phyloP scores from a whole-genome alignment of 2,329 filamentous ascomycete species.

The Saccharata proteae region DNA sequence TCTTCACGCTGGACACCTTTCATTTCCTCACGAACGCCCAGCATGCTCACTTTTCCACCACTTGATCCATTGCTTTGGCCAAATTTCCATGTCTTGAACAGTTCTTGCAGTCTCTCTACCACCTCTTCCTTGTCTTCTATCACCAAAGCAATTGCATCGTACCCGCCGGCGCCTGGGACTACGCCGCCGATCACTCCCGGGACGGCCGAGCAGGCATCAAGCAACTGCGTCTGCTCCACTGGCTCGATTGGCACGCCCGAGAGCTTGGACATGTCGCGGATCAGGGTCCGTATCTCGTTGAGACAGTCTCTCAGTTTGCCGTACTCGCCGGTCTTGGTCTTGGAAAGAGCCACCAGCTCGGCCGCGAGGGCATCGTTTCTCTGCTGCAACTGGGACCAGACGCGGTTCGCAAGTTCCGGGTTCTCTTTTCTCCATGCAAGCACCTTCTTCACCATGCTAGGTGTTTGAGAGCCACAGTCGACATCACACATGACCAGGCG shows the following conservation, averaged over 20 bases:
- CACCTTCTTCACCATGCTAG: constrained; percentile 90
- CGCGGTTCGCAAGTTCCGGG: constrained; percentile 46
- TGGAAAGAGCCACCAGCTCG: constrained; percentile 45
- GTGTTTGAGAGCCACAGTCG: constrained; percentile 84
- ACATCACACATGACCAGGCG: constrained; percentile 90
- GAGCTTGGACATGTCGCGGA: constrained; percentile 62
- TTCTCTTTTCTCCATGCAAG: constrained; percentile 65
- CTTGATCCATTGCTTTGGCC: constrained; percentile 27
- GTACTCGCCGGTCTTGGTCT: constrained; percentile 37
- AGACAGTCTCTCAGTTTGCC: constrained; percentile 41
- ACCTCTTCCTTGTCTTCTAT: constrained; percentile 61
- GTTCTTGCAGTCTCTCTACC: constrained; percentile 44
- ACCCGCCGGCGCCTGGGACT: constrained; percentile 87
- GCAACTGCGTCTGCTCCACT: constrained; percentile 64
- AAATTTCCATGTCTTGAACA: constrained; percentile 54
- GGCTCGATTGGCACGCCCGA: constrained; percentile 85
- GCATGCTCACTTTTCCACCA: constrained; percentile 52
- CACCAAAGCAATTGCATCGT: constrained; percentile 75
- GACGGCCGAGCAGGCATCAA: constrained; percentile 61
- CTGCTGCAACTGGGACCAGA: constrained; percentile 66
- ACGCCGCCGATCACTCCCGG: constrained; percentile 82
- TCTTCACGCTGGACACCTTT: constrained; percentile 45
- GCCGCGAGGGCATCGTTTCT: constrained; percentile 60
- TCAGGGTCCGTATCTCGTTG: constrained; percentile 42
- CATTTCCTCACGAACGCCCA: constrained; percentile 61